Evolutionary conservation across 768 basidiomycete genomes (phyloP), one percentile per base, ranked within the genome.

Genomic region (Boletus rubroflammeus): DNA sequence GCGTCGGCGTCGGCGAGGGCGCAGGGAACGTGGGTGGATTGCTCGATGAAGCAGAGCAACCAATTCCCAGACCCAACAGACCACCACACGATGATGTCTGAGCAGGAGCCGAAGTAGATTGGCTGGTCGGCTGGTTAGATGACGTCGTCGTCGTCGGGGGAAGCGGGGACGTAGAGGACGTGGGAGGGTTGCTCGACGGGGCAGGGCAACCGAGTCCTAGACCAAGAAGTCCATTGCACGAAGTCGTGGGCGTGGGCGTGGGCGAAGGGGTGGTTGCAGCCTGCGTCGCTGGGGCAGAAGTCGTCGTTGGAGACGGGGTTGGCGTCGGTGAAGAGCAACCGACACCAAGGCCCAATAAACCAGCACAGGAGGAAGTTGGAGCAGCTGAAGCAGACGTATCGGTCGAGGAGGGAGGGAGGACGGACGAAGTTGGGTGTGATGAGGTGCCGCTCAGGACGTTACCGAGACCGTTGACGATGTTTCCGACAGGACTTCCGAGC

Each of bases 291-390:
- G 17, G 48, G 0, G 44, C 19, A 6, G 56, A 28, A 2, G 58
- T 40, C 15, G 36, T 23, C 5, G 50, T 1, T 8, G 54, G 38
- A 26, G 64, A 46, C 23, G 48, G 32, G 2, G 53, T 31, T 31
- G 52, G 6, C 3, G 38, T 23, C 11, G 54, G 23, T 5, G 54
- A 26, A n/a, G 58, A 23, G 43, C 61, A 68, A 17, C 56, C 65
- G 25, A 63, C 7, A 5, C 56, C 56, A 31, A 63, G 47, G 3
- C 59, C 67, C 31, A 68, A 47, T 2, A 66, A 36, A 1, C 59
- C 67, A 32, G 14, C 29, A n/a, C 66, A 67, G 9, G 63, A 47
- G n/a, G 63, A 39, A 2, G 47, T 38, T 14, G 58, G 25, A 0
- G 51, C n/a, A 23, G 50, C n/a, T 4, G 53, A 43, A 25, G 51